Percentiles rank a stretch among this genome's conserved stretches.
These are phyloP conservation scores for Omphalotus guepiniiformis DNA, from an alignment of 768 basidiomycete species.

Conservation along the genomic window DNA sequence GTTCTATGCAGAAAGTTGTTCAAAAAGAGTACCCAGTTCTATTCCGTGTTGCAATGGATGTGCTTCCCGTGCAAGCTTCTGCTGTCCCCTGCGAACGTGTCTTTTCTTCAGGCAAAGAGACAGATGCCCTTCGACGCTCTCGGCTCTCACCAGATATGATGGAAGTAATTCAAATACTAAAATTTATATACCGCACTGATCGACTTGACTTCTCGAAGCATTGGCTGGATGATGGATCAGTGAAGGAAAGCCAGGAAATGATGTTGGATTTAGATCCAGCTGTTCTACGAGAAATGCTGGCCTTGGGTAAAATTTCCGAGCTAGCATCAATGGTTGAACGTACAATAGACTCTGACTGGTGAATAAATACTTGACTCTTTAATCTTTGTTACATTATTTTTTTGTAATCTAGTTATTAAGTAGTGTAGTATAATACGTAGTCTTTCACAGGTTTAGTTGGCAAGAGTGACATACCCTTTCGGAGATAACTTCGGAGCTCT, in stretches of 20 bases:
- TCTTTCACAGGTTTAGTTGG: not conserved
- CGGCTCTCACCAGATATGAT: conserved; percentile 17
- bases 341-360: not conserved
- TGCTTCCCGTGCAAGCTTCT: conserved; percentile 25
- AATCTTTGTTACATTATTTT: not conserved
- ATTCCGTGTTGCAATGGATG: conserved; percentile 20
- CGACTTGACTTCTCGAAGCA: conserved; percentile 18
- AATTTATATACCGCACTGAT: conserved; percentile 21
- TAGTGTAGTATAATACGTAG: not conserved
- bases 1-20: not conserved
- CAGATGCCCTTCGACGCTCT: conserved; percentile 19
- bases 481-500: not conserved
- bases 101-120: conserved; percentile 30
- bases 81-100: conserved; percentile 26
- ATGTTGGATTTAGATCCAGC: not conserved
- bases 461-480: not conserved
- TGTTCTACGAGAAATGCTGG: not conserved
- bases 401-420: not conserved
- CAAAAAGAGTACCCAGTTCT: conserved; percentile 15
- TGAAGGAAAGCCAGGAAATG: not conserved
- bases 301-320: not conserved
- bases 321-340: not conserved
- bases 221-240: conserved; percentile 3
- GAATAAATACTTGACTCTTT: not conserved
- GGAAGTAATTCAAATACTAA: conserved; percentile 28